Base-by-base conservation (phyloP, 228 moss, liverwort and hornwort species). In the Sphagnum fallax region DNA sequence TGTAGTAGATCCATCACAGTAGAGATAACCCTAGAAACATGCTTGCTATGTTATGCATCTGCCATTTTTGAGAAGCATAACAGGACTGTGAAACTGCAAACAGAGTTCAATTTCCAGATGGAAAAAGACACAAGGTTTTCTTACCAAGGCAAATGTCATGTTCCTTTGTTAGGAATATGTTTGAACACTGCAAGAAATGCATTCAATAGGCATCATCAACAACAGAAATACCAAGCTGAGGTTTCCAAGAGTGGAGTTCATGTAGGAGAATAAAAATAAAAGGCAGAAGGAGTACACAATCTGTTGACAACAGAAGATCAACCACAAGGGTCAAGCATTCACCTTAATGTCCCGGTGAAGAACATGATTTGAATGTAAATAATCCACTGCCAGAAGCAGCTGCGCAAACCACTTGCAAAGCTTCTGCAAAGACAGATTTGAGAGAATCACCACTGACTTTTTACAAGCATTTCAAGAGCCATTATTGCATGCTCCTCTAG, bases 131-230 rank as follows among this genome's bases (percentile, higher is more conserved):
- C 32, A 32, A 32, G 32, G 32, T 32, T 32, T 32, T 32, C 78
- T 51, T 82, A 98, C 97, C 98, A 5, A 98, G 83, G 64, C 94
- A 87, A 65, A 98, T 94, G 59, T 98, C 98, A 81, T 93, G 98
- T 62, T 94, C 98, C 79, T 93, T 98, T 10, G 98, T 98, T 74
- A 98, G 84, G 68, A 98, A 98, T 63, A 98, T 98, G 83, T 98
- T 98, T 52, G 98, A 98, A 71, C 98, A 98, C 98, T 98, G 78
- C 67, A 78, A 75, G 65, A 32, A 55, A 55, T 55, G 32, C 55
- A 55, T 55, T 8, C 55, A 55, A 55, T 12, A 55, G 55, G 1
- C 55, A 12, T 55, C 12, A 55, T 8, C 55, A 55, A 32, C 32
- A 32, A 32, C 32, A 32, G 32, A 32, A 32, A 32, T 32, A 32